Evolutionary conservation across 2,329 filamentous ascomycete species (phyloP).

Genomic region (Blumeria graminis): DNA sequence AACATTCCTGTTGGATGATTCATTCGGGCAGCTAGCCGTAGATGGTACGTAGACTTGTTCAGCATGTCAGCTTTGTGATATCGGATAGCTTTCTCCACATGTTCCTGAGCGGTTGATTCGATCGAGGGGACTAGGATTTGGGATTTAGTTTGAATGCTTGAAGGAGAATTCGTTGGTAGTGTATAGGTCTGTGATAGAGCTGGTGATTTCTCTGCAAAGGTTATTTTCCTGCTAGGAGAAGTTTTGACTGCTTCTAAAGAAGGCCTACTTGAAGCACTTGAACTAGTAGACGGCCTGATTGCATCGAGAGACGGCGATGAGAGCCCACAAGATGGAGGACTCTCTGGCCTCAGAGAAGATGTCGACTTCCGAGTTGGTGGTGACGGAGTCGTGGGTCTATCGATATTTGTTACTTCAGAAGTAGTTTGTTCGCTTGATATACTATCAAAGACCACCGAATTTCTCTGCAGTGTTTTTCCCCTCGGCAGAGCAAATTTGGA

Average conservation of each 20-base stretch:
- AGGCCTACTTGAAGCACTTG: slow-evolving; percentile 20
- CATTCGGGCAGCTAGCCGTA: slow-evolving; percentile 66
- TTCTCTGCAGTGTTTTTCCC: slow-evolving; percentile 53
- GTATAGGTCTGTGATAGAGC: slow-evolving; percentile 13
- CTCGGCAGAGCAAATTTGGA: slow-evolving; percentile 65
- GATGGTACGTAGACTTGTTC: slow-evolving; percentile 87
- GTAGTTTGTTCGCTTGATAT: slow-evolving; percentile 29
- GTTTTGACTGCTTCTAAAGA: slow-evolving; percentile 26
- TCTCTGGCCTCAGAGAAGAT: slow-evolving; percentile 18
- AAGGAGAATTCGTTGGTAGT: slow-evolving; percentile 10
- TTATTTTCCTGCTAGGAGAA: slow-evolving; percentile 19
- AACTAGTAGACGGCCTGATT: slow-evolving; percentile 24
- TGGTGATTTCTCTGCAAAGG: slow-evolving; percentile 18
- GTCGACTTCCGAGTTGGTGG: slow-evolving; percentile 36
- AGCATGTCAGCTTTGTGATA: slow-evolving; percentile 71
- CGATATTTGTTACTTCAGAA: slow-evolving; percentile 32
- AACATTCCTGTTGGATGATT: slow-evolving; percentile 88
- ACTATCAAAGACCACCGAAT: slow-evolving; percentile 33
- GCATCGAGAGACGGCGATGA: slow-evolving; percentile 23
- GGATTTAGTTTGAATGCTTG: slow-evolving; percentile 10
- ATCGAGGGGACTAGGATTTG: slow-evolving; percentile 25
- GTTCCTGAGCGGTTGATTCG: slow-evolving; percentile 63
- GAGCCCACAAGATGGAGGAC: slow-evolving; percentile 1
- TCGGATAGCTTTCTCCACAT: slow-evolving; percentile 72
- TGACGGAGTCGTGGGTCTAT: slow-evolving; percentile 29